Conservation (phyloP, 768 basidiomycete genomes). For the Pleurotus tuoliensis region DNA sequence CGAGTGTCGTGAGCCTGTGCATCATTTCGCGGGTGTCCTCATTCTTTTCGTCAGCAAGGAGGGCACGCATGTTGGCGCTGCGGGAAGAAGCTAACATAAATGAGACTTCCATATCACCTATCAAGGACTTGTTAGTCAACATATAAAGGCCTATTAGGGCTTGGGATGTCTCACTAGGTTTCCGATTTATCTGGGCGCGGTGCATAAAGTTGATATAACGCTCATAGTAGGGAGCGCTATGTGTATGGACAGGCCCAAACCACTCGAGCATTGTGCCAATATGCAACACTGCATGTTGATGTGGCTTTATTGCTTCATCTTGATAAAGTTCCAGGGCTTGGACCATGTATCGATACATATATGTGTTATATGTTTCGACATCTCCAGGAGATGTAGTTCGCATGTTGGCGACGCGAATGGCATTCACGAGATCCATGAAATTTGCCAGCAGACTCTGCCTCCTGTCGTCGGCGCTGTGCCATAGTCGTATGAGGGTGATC, state of each 20-base stretch:
- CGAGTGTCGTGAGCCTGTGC: slow-evolving; percentile 7
- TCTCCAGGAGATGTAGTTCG: slow-evolving; percentile 15
- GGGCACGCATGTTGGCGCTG: slow-evolving; percentile 9
- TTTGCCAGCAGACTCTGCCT: slow-evolving; percentile 18
- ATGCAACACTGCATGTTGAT: slow-evolving; percentile 20
- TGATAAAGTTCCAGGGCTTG: slow-evolving; percentile 12
- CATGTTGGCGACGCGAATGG: slow-evolving; percentile 18
- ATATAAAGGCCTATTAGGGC: neutral
- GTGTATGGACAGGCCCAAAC: slow-evolving; percentile 23
- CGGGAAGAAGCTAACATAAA: slow-evolving; percentile 11
- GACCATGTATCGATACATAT: slow-evolving; percentile 17
- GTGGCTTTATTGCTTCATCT: slow-evolving; percentile 13
- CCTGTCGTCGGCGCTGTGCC: slow-evolving; percentile 12
- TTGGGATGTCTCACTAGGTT: slow-evolving; percentile 11
- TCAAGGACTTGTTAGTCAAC: neutral
- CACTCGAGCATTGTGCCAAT: slow-evolving; percentile 13
- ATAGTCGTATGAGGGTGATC: slow-evolving; percentile 23
- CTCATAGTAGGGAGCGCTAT: slow-evolving; percentile 24
- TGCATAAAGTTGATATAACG: slow-evolving; percentile 22
- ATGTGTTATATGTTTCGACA: slow-evolving; percentile 15
- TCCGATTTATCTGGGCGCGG: slow-evolving; percentile 18
- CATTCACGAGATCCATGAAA: slow-evolving; percentile 26
- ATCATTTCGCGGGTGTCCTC: slow-evolving; percentile 7
- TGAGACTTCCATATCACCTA: slow-evolving; percentile 16
- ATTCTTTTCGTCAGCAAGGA: slow-evolving; percentile 12